These are phyloP conservation scores for Pseudocercospora macadamiae DNA, from an alignment of 2,329 filamentous ascomycete species.

Conservation along the genomic window DNA sequence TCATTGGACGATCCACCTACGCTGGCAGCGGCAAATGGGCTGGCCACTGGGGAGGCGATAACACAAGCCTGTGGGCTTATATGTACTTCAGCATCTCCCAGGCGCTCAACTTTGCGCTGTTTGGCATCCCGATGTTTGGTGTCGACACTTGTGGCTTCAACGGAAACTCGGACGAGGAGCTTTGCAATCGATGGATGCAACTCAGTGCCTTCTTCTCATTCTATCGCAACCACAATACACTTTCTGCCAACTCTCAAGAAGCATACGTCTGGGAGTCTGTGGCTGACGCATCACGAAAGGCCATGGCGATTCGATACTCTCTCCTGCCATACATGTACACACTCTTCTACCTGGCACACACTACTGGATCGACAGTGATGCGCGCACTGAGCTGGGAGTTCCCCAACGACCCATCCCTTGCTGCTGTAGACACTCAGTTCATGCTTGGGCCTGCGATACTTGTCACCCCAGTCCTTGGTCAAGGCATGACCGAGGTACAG, in stretches of 20 bases:
- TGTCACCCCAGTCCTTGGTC: slow-evolving; percentile 68
- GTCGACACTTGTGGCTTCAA: slow-evolving; percentile 72
- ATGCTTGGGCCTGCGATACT: slow-evolving; percentile 68
- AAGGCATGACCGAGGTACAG: slow-evolving; percentile 62
- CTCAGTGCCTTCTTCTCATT: slow-evolving; percentile 76
- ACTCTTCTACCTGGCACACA: slow-evolving; percentile 67
- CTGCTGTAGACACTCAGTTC: slow-evolving; percentile 70
- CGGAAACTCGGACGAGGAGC: slow-evolving; percentile 67
- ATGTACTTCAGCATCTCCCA: slow-evolving; percentile 79
- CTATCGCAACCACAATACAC: slow-evolving; percentile 74
- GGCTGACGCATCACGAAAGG: slow-evolving; percentile 63
- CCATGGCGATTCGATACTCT: slow-evolving; percentile 71
- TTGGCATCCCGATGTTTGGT: slow-evolving; percentile 77
- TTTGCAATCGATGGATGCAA: slow-evolving; percentile 76
- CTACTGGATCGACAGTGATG: slow-evolving; percentile 70
- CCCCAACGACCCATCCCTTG: slow-evolving; percentile 68
- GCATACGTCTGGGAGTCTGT: slow-evolving; percentile 72
- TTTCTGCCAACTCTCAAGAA: slow-evolving; percentile 67
- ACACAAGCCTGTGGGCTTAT: slow-evolving; percentile 71
- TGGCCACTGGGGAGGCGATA: slow-evolving; percentile 79
- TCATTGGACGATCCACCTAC: slow-evolving; percentile 82
- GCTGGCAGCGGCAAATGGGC: slow-evolving; percentile 74
- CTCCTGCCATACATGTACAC: slow-evolving; percentile 79
- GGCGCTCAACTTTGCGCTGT: slow-evolving; percentile 73
- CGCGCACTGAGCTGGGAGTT: slow-evolving; percentile 76